Evolutionary conservation across 2,329 filamentous ascomycete genomes (phyloP).

Genomic region (Fusarium stilboides): DNA sequence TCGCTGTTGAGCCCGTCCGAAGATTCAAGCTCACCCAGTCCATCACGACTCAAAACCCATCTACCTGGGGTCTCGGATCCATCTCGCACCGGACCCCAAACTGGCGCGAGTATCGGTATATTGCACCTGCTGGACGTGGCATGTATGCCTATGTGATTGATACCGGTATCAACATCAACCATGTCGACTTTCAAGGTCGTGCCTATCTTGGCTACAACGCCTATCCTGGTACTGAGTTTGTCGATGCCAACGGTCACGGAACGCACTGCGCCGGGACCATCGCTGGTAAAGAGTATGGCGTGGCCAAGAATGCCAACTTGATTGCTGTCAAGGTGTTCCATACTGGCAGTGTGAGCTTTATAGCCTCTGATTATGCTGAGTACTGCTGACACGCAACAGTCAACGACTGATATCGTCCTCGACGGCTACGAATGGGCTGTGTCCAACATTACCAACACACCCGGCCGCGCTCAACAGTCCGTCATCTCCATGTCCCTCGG

Average conservation of each 20-base stretch:
- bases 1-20: conserved; percentile 53
- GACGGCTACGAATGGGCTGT: conserved; percentile 59
- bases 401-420: conserved; percentile 47
- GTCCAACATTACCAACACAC: conserved; percentile 57
- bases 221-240: conserved; percentile 51
- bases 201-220: conserved; percentile 58
- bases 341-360: conserved; percentile 33
- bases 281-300: conserved; percentile 61
- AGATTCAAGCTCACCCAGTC: conserved; percentile 49
- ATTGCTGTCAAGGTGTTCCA: conserved; percentile 65
- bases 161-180: conserved; percentile 65
- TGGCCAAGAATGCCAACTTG: conserved; percentile 61
- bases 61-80: conserved; percentile 62
- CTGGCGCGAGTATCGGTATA: conserved; percentile 59
- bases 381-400: conserved; percentile 30
- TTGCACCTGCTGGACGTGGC: conserved; percentile 57
- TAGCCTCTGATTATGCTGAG: too few relatives aligned
- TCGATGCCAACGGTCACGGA: conserved; percentile 61
- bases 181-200: conserved; percentile 62
- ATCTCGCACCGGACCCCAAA: conserved; percentile 59
- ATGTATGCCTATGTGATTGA: conserved; percentile 69
- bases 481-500: conserved; percentile 72
- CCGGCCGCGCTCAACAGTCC: conserved; percentile 58
- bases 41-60: conserved; percentile 53
- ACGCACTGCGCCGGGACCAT: conserved; percentile 65